Conservation (phyloP, 2,329 filamentous ascomycete species). For the Drechmeria coniospora region DNA sequence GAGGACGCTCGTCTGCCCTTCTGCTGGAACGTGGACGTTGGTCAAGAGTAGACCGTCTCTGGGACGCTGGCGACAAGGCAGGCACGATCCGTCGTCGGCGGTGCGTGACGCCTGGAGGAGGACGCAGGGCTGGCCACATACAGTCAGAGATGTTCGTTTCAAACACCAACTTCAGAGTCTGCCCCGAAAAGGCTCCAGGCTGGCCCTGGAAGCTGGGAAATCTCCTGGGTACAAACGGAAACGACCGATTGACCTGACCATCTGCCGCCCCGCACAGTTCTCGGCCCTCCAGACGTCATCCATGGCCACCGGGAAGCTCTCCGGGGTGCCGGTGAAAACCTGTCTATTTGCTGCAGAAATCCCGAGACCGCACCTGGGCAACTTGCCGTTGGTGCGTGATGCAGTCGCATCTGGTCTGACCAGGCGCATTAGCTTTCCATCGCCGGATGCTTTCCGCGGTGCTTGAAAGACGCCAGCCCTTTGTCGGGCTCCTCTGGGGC, state of each 20-base stretch:
- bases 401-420: conserved; percentile 29
- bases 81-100: conserved; percentile 7
- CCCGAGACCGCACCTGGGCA: conserved; percentile 26
- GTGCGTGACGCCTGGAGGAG: conserved; percentile 15
- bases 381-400: conserved; percentile 28
- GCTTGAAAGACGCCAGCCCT: conserved; percentile 32
- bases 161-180: conserved; percentile 10
- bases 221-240: conserved; percentile 31
- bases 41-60: conserved; percentile 25
- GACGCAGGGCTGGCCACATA: conserved; percentile 30
- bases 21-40: conserved; percentile 48
- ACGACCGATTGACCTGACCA: conserved; percentile 19
- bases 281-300: conserved; percentile 22
- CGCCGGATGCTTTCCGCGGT: conserved; percentile 26
- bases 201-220: conserved; percentile 20
- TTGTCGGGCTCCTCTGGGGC: conserved; percentile 14
- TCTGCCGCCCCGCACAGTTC: conserved; percentile 24
- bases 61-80: conserved; percentile 14
- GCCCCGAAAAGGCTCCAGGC: conserved; percentile 24
- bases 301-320: conserved; percentile 3
- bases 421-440: conserved; percentile 41
- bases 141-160: conserved; percentile 29
- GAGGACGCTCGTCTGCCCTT: conserved; percentile 62
- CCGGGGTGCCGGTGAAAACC: too few relatives aligned
- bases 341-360: conserved; percentile 14